Evolutionary conservation across 1,284 basidiomycete genomes (phyloP), one percentile per base, ranked within the genome.

Genomic region (Fomes fomentarius): DNA sequence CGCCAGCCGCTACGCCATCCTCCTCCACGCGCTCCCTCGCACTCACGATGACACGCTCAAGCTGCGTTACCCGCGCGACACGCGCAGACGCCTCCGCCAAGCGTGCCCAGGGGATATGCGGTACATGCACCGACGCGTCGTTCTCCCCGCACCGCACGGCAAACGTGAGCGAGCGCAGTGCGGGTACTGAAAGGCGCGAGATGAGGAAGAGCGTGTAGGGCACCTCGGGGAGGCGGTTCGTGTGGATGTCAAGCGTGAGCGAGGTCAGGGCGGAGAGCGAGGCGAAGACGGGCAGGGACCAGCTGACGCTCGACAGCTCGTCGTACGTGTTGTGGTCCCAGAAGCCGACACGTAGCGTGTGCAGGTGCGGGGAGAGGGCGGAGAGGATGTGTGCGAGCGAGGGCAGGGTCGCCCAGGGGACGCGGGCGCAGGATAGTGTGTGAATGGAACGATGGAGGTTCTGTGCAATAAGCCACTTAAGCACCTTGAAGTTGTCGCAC

Each of bases 401-500:
- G 22, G 33, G n/a, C 4, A 61, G 38, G n/a, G 34, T 50, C 15
- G 53, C 46, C 56, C 56, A 58, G 1, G 51, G 43, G 2, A 61
- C 53, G 15, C 59, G 50, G 22, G 45, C 48, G 30, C 53, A 61
- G 19, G 51, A 49, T 12, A 58, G 26, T 9, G 50, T 56, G 43
- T 56, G 50, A 14, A 61, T 55, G 4, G 48, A 34, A 22, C 31
- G 50, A 35, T 61, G 59, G 15, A 61, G 42, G 38, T 42, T 34
- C 17, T 56, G 41, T 1, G 47, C 42, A 19, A 56, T 45, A 25
- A 61, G 56, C 59, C 59, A 61, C 14, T 28, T 37, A 30, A 58
- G 59, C 24, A 56, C 56, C 38, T 56, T 56, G 56, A 57, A 58
- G 49, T 58, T 54, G 38, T 61, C 59, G 42, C 56, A 54, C 41